phyloP scores from a whole-genome alignment of 2,329 filamentous ascomycete genomes.

The Paecilomyces variotii region DNA sequence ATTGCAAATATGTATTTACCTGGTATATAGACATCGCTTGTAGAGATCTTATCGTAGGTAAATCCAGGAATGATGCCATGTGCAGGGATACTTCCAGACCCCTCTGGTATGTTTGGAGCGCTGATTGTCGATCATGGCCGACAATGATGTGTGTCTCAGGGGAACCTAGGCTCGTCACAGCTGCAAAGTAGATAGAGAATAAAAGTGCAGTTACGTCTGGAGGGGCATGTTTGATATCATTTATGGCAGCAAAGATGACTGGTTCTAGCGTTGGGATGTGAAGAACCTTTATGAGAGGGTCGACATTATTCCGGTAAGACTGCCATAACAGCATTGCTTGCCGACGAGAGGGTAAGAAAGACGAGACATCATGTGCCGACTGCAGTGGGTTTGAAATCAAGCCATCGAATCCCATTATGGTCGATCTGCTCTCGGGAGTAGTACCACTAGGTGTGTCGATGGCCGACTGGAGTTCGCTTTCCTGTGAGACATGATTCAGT shows the following conservation, averaged over 20 bases:
- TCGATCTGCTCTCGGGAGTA: background rate
- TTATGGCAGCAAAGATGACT: constrained; percentile 12
- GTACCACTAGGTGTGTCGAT: constrained; percentile 1
- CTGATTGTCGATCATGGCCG: constrained; percentile 4
- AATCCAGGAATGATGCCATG: constrained; percentile 29
- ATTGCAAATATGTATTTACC: background rate
- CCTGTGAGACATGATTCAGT: constrained; percentile 2
- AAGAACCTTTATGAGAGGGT: constrained; percentile 13
- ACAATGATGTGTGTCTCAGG: constrained; percentile 7
- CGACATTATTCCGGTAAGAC: constrained; percentile 12
- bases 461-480: constrained; percentile 16
- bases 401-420: constrained; percentile 3
- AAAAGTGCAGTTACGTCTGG: constrained; percentile 5
- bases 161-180: constrained; percentile 6
- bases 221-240: constrained; percentile 3
- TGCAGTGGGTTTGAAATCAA: constrained; percentile 3
- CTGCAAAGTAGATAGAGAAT: constrained; percentile 12
- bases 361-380: background rate
- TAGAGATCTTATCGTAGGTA: constrained; percentile 19
- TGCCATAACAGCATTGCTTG: constrained; percentile 13
- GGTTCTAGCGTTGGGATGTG: constrained; percentile 14
- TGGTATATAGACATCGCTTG: constrained; percentile 11
- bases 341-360: constrained; percentile 4
- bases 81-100: constrained; percentile 27
- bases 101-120: constrained; percentile 4